Percentiles rank a stretch among this genome's conserved stretches.
Evolutionary conservation across 208 protist species (phyloP).

Genomic region (Kentomonas sorsogonicus): DNA sequence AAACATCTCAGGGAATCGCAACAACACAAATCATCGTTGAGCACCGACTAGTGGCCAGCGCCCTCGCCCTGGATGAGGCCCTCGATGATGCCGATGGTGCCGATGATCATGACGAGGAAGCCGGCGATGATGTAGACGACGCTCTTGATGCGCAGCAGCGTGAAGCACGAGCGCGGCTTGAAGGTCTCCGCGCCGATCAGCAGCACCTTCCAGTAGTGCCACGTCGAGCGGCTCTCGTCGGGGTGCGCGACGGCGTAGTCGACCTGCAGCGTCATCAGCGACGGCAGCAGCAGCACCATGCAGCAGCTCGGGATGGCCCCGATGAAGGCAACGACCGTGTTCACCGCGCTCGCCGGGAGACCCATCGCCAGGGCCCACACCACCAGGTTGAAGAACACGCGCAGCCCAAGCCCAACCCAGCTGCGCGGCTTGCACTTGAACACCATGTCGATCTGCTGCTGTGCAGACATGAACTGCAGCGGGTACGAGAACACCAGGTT

Average conservation of each 20-base stretch:
- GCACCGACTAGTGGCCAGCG: too few species aligned
- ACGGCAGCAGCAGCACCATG: slow-evolving; percentile 70
- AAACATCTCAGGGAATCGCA: too few species aligned
- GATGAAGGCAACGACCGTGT: slow-evolving; percentile 64
- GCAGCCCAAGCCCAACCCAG: slow-evolving; percentile 40
- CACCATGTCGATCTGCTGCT: slow-evolving; percentile 62
- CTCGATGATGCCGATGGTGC: slow-evolving; percentile 53
- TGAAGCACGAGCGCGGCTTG: too few species aligned
- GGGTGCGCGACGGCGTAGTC: slow-evolving; percentile 44
- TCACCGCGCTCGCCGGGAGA: slow-evolving; percentile 43
- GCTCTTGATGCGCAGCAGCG: slow-evolving; percentile 32
- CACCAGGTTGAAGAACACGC: slow-evolving; percentile 49
- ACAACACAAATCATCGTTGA: too few species aligned
- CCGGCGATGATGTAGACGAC: slow-evolving; percentile 52
- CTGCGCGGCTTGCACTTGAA: slow-evolving; percentile 43
- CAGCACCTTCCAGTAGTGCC: slow-evolving; percentile 49
- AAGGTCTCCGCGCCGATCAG: slow-evolving; percentile 16
- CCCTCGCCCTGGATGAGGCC: too few species aligned
- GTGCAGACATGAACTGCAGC: slow-evolving; percentile 72
- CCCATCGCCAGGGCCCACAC: slow-evolving; percentile 61
- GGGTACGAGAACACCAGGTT: slow-evolving; percentile 74
- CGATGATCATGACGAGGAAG: slow-evolving; percentile 70
- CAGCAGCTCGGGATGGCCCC: slow-evolving; percentile 59
- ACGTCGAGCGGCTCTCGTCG: slow-evolving; percentile 34
- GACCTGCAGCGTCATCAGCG: slow-evolving; percentile 40